Percentiles rank a stretch among this genome's conserved stretches.
Conservation (phyloP, 2,329 filamentous ascomycete species). For the Dissoconium aciculare region DNA sequence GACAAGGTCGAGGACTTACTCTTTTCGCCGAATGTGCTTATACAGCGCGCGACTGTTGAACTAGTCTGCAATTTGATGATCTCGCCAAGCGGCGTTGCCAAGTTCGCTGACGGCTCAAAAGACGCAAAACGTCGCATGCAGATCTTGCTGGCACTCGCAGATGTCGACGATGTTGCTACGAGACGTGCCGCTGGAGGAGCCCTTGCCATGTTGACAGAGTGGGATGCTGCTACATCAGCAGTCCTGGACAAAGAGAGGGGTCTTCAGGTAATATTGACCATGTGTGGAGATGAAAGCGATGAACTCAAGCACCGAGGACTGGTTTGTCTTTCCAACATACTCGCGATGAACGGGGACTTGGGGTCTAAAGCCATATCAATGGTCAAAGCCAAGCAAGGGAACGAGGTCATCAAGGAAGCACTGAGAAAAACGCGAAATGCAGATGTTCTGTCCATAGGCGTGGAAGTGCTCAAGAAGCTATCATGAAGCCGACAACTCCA, state of each 20-base stretch:
- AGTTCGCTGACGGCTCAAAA: conserved; percentile 53
- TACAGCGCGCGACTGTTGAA: conserved; percentile 74
- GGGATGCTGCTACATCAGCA: conserved; percentile 56
- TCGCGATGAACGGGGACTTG: conserved; percentile 49
- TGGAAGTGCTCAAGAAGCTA: conserved; percentile 57
- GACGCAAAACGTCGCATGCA: conserved; percentile 62
- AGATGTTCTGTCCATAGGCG: conserved; percentile 55
- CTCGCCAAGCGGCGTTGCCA: conserved; percentile 47
- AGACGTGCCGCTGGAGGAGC: conserved; percentile 77
- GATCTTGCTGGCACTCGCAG: conserved; percentile 72
- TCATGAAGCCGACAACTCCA: too few species aligned
- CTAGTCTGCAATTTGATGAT: conserved; percentile 82
- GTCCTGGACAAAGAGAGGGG: conserved; percentile 57
- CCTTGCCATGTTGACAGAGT: conserved; percentile 67
- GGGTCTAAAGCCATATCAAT: conserved; percentile 46
- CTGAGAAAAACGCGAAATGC: conserved; percentile 53
- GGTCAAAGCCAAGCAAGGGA: conserved; percentile 43
- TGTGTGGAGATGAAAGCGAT: conserved; percentile 58
- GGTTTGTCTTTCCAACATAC: conserved; percentile 50
- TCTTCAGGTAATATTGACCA: conserved; percentile 58
- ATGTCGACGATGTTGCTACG: conserved; percentile 67
- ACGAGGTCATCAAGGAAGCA: conserved; percentile 53
- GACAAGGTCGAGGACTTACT: conserved; percentile 69
- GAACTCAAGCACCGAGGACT: conserved; percentile 57
- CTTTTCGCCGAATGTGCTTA: conserved; percentile 56